Percentiles rank a stretch among this genome's conserved stretches.
These are phyloP conservation scores for Trichophyton simii DNA, from an alignment of 2,329 filamentous ascomycete genomes.

Conservation along the genomic window DNA sequence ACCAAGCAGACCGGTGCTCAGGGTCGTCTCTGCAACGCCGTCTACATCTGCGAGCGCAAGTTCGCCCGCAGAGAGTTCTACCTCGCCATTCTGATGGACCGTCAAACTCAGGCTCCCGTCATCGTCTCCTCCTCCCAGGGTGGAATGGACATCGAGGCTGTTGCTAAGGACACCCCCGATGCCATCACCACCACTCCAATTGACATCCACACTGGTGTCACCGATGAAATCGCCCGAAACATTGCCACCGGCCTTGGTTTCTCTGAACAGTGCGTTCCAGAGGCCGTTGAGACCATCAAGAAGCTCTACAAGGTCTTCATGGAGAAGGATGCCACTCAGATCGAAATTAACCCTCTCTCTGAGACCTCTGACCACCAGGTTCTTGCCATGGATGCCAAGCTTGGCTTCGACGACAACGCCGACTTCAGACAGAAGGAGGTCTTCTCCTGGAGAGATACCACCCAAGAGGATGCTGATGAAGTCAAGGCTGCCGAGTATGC, in stretches of 20 bases:
- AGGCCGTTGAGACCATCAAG: slow-evolving; percentile 91
- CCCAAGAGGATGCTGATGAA: slow-evolving; percentile 94
- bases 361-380: slow-evolving; percentile 98
- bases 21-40: slow-evolving; percentile 88
- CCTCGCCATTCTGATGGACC: slow-evolving; percentile 97
- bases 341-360: slow-evolving; percentile 97
- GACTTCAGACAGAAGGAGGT: slow-evolving; percentile 96
- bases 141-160: slow-evolving; percentile 97
- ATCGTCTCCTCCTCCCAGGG: slow-evolving; percentile 97
- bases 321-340: slow-evolving; percentile 97
- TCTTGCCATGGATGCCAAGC: slow-evolving; percentile 98
- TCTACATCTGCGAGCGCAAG: slow-evolving; percentile 99
- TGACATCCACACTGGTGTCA: slow-evolving; percentile 88
- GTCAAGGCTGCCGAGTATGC: slow-evolving; percentile 81
- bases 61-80: slow-evolving; percentile 99
- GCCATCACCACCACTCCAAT: slow-evolving; percentile 91
- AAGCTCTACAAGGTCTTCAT: slow-evolving; percentile 98
- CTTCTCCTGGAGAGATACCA: slow-evolving; percentile 84
- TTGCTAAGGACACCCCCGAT: slow-evolving; percentile 93
- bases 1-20: slow-evolving; percentile 96
- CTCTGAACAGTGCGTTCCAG: slow-evolving; percentile 92
- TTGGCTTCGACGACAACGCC: slow-evolving; percentile 97
- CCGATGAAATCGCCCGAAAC: slow-evolving; percentile 81
- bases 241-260: slow-evolving; percentile 91
- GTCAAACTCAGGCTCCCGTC: slow-evolving; percentile 75